Base-by-base conservation (phyloP, 1,284 basidiomycete species). In the Ceratobasidium sp. region DNA sequence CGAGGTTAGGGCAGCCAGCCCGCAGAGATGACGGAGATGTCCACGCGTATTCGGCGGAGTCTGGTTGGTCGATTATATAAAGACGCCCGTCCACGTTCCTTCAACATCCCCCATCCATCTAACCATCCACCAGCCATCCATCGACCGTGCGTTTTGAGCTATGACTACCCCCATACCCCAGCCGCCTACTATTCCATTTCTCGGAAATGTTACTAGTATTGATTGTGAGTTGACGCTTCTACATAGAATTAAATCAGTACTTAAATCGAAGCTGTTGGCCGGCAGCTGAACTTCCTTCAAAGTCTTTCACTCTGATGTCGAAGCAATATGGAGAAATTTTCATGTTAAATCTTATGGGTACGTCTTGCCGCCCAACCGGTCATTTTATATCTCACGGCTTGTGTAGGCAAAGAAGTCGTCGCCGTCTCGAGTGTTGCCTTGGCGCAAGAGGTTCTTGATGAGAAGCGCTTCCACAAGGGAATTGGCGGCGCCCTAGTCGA, bases 301-400 rank as follows among this genome's bases (percentile, higher is more conserved):
- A 81, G 49, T 87, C 87, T 0, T 86, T 88, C 77, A 80, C 79
- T 33, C 85, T 87, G 9, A 85, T 89, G 40, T 84, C 86, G 6
- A 84, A 87, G 78, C 85, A 86, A 71, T 89, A 88, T 81, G 88
- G 89, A 40, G 87, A 88, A 77, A 88, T 89, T 46, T 89, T 86
- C 81, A 81, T 86, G 78, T 84, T 89, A 53, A 83, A 86, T 78
- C 75, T 88, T 26, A 80, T 87, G 42, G 86, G 87, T 86, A 71
- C 49, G 85, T 33, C 40, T 60, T 40, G n/a, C n/a, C n/a, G n/a
- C n/a, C n/a, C n/a, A n/a, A n/a, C n/a, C n/a, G n/a, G n/a, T n/a
- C n/a, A n/a, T n/a, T n/a, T n/a, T n/a, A n/a, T n/a, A n/a, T n/a
- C n/a, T n/a, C n/a, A n/a, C 40, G 23, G 44, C 44, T 3, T 46